Evolutionary conservation across 805 yeast genomes (phyloP), one percentile per base, ranked within the genome.

Genomic region (Metschnikowia vanudenii): DNA sequence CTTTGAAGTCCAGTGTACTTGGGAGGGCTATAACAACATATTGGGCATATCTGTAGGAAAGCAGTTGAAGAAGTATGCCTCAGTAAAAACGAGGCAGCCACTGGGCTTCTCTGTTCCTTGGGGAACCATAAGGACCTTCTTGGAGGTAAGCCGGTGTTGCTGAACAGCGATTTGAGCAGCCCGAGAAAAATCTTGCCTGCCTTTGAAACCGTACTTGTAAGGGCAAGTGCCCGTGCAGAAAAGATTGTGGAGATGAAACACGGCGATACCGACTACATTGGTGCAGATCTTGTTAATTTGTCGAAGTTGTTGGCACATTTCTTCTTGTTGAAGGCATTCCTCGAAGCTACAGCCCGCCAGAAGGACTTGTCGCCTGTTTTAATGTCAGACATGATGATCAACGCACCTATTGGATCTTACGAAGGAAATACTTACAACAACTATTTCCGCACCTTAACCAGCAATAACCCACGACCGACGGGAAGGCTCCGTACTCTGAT

Each of bases 1-100:
- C 65, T 92, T 96, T 88, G 96, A 87, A n/a, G 97, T 91, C 34
- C 97, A 91, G 71, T 90, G 96, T 68, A 91, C 97, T 16, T 91
- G 97, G 97, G 97, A 91, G 73, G 97, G 97, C 67, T 97, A 91
- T 67, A 91, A 91, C 73, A 90, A 83, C 60, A 85, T 91, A 37
- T 75, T 91, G 53, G 86, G 90, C 2, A 81, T 88, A 67, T 84
- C 89, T 44, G 80, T 89, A 49, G 97, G 96, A 47, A 83, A 92
- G 64, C 81, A 94, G 20, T 73, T 84, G 33, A 71, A 79, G 64
- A 67, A 71, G 47, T 74, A 75, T 20, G 61, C 69, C 41, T 56
- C 65, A 4, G 53, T 69, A 30, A 66, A 69, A 42, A 64, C 47
- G 57, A 55, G 32, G 13, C 10, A 11, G 73, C 75, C n/a, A 74